Evolutionary conservation across 495 filamentous ascomycete species (phyloP).

Genomic region (Trichoderma parareesei): DNA sequence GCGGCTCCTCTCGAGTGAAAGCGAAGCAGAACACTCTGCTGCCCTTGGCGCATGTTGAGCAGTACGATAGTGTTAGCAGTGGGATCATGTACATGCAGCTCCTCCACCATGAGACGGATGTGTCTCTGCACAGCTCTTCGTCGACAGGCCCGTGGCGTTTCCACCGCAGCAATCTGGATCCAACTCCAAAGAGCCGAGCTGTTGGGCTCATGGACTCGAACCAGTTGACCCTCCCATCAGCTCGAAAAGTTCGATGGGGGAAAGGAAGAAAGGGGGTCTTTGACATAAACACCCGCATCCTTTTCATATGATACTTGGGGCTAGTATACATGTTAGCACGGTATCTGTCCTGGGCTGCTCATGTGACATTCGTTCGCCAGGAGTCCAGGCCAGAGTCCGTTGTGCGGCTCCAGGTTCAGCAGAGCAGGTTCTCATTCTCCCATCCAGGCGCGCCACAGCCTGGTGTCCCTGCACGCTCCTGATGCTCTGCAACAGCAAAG

Average conservation of each 20-base stretch:
- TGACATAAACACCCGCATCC: background rate
- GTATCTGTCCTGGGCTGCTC: background rate
- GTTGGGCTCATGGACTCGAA: background rate
- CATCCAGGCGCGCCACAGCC: background rate
- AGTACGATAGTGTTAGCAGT: background rate
- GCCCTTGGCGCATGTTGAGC: slow-evolving; percentile 1
- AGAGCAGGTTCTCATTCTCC: background rate
- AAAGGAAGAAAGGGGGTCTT: background rate
- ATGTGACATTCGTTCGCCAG: slow-evolving; percentile 1
- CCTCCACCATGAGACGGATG: background rate
- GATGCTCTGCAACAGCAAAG: background rate
- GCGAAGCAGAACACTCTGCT: background rate
- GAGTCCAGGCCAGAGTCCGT: background rate
- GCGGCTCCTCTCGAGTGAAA: background rate
- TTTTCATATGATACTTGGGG: background rate
- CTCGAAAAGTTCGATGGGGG: background rate
- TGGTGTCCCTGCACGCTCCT: background rate
- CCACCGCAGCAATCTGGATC: background rate
- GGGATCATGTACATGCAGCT: background rate
- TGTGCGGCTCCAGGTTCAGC: background rate
- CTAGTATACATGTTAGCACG: background rate
- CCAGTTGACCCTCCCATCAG: background rate
- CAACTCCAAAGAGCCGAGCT: background rate
- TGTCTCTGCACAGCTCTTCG: background rate
- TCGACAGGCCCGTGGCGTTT: background rate